phyloP scores from a whole-genome alignment of 2,329 filamentous ascomycete genomes.

The Arthrobotrys megalospora region DNA sequence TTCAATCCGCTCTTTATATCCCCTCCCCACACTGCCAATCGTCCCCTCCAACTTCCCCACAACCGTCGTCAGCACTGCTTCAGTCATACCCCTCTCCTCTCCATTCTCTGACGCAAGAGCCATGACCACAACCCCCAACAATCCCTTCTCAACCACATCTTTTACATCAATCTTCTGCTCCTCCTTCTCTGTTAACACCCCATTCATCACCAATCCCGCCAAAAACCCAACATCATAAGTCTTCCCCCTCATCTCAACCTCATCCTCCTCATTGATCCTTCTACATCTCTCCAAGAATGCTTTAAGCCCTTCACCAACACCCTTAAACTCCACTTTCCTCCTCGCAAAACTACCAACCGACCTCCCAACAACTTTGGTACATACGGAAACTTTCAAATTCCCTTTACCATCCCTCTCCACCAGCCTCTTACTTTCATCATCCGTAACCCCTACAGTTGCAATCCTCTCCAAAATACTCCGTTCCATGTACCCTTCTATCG shows the following conservation, averaged over 20 bases:
- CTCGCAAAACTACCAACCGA: slow-evolving; percentile 60
- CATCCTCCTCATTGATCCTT: slow-evolving; percentile 18
- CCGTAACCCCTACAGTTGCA: not conserved
- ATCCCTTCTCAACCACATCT: slow-evolving; percentile 61
- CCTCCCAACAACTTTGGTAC: slow-evolving; percentile 50
- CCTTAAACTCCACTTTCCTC: slow-evolving; percentile 26
- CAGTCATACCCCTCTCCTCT: slow-evolving; percentile 61
- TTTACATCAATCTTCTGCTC: slow-evolving; percentile 60
- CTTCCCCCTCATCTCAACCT: not conserved
- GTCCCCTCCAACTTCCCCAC: slow-evolving; percentile 62
- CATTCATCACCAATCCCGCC: slow-evolving; percentile 30
- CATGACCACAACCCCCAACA: slow-evolving; percentile 61
- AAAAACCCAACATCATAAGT: slow-evolving; percentile 48
- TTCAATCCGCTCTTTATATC: slow-evolving; percentile 62
- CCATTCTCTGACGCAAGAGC: slow-evolving; percentile 60
- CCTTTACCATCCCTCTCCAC: slow-evolving; percentile 62
- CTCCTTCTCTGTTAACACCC: slow-evolving; percentile 26
- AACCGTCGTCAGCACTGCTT: slow-evolving; percentile 58
- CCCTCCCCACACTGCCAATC: slow-evolving; percentile 5
- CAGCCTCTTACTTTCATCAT: slow-evolving; percentile 10
- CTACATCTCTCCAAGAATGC: slow-evolving; percentile 32
- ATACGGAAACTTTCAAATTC: slow-evolving; percentile 55
- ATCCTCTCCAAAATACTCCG: slow-evolving; percentile 47
- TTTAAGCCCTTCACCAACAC: slow-evolving; percentile 4
- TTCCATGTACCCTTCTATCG: slow-evolving; percentile 62